Percentiles rank a stretch among this genome's conserved stretches.
Conservation (phyloP, 805 yeast species). For the Nakazawaea ambrosiae region DNA sequence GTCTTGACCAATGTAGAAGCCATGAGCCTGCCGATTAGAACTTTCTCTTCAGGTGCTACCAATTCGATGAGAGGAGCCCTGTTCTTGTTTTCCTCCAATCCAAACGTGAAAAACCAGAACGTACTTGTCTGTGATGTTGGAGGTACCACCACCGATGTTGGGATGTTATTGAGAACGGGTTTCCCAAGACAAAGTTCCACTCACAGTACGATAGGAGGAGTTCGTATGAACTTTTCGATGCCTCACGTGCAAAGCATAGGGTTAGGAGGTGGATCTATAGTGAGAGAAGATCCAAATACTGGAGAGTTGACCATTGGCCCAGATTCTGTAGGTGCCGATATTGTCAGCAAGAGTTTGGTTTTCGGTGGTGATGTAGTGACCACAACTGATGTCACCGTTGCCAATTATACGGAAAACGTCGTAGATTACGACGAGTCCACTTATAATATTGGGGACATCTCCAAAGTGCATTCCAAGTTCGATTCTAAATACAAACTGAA, state of each 20-base stretch:
- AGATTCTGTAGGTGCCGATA: slow-evolving; percentile 39
- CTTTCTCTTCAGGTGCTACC: slow-evolving; percentile 44
- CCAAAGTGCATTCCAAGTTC: slow-evolving; percentile 17
- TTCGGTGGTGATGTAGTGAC: slow-evolving; percentile 37
- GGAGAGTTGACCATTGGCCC: slow-evolving; percentile 34
- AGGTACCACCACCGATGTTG: slow-evolving; percentile 47
- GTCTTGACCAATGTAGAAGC: slow-evolving; percentile 34
- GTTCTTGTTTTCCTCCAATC: slow-evolving; percentile 25
- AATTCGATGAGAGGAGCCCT: slow-evolving; percentile 43
- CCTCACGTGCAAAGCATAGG: slow-evolving; percentile 45
- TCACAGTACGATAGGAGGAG: slow-evolving; percentile 38
- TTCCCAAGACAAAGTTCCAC: slow-evolving; percentile 41
- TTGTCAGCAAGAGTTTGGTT: slow-evolving; percentile 25
- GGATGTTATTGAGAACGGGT: slow-evolving; percentile 35
- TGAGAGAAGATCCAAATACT: slow-evolving; percentile 19
- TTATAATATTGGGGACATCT: slow-evolving; percentile 21
- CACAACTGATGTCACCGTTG: slow-evolving; percentile 30
- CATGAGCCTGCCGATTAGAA: slow-evolving; percentile 32
- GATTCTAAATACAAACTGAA: slow-evolving; percentile 8
- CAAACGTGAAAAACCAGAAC: slow-evolving; percentile 16
- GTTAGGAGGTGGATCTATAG: slow-evolving; percentile 43
- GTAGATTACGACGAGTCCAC: slow-evolving; percentile 10
- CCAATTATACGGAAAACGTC: slow-evolving; percentile 12
- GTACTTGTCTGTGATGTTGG: slow-evolving; percentile 41
- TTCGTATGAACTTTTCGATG: slow-evolving; percentile 42